Base-by-base conservation (phyloP, 257 asterid species). In the Linderniella brevidens region DNA sequence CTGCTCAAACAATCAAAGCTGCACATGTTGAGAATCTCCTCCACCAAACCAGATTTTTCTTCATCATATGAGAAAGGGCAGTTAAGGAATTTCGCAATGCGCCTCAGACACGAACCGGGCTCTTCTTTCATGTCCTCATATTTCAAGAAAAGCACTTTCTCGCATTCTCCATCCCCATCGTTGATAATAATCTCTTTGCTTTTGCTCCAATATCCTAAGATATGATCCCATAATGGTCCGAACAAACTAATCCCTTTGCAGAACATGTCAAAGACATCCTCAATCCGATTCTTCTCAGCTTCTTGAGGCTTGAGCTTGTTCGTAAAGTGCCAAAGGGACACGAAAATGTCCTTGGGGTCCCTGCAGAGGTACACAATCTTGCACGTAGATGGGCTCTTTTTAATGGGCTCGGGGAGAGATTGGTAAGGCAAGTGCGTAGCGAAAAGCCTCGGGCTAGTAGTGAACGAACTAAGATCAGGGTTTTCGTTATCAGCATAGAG, bases 151-250 rank as follows among this genome's bases (percentile, higher is more conserved):
- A 66, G 3, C 5, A 71, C 53, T 54, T 59, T n/a, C n/a, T n/a
- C n/a, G n/a, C n/a, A n/a, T n/a, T n/a, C n/a, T n/a, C n/a, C 48
- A 12, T 58, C 61, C 4, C 68, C 35, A 19, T 60, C 45, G 32
- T 25, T n/a, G n/a, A n/a, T n/a, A n/a, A n/a, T 25, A 6, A 2
- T 25, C 3, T 3, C 6, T 13, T 53, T 56, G 35, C 20, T 48
- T 48, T 62, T 58, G 38, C 9, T 19, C 79, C 83, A 75, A 32
- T 71, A 75, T 2, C 29, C 67, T 9, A 68, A 46, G 8, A 56
- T 65, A 51, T 72, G 80, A 8, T 75, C 75, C 84, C 84, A 75
- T 5, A 64, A 41, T 13, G 84, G 78, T 20, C 84, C 84, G 44
- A 55, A 63, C 29, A 60, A 4, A 57, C 63, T 68, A 0, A 68